Percentiles rank a stretch among this genome's conserved stretches.
Evolutionary conservation across 495 filamentous ascomycete genomes (phyloP).

Genomic region (Penicillium flavigenum): DNA sequence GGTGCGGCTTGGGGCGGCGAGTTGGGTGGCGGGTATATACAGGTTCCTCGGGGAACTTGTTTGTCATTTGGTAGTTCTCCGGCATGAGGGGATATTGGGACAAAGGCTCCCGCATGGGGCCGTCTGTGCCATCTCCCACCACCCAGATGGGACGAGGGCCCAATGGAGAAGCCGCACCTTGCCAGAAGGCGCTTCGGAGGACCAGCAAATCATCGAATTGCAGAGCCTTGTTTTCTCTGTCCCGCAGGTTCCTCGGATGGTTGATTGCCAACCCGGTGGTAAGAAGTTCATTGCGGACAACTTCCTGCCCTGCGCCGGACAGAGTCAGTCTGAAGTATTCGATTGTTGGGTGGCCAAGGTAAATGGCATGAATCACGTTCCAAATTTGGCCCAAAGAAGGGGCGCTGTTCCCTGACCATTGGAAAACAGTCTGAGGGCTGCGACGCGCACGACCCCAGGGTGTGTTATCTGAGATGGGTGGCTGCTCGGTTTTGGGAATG

Average conservation of each 20-base stretch:
- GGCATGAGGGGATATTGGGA: slow-evolving; percentile 53
- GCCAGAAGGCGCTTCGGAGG: slow-evolving; percentile 59
- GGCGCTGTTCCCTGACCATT: slow-evolving; percentile 36
- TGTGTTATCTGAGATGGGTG: slow-evolving; percentile 43
- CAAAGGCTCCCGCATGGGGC: slow-evolving; percentile 34
- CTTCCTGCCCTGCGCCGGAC: slow-evolving; percentile 36
- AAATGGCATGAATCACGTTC: slow-evolving; percentile 60
- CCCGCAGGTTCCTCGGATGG: slow-evolving; percentile 43
- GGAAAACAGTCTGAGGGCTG: slow-evolving; percentile 37
- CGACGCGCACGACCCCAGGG: slow-evolving; percentile 46
- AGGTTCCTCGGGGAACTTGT: slow-evolving; percentile 45
- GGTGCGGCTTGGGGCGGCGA: slow-evolving; percentile 58
- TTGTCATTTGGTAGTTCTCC: slow-evolving; percentile 56
- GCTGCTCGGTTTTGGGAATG: slow-evolving; percentile 24
- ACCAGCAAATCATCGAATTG: slow-evolving; percentile 32
- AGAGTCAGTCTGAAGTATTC: slow-evolving; percentile 56
- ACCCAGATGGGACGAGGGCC: slow-evolving; percentile 63
- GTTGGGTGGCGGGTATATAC: slow-evolving; percentile 58
- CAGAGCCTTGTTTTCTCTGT: slow-evolving; percentile 20
- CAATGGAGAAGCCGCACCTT: slow-evolving; percentile 64
- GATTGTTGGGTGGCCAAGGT: slow-evolving; percentile 51
- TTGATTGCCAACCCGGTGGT: slow-evolving; percentile 51
- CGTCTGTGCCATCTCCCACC: slow-evolving; percentile 36
- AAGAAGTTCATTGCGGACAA: slow-evolving; percentile 50
- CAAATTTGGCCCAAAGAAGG: slow-evolving; percentile 61